These are phyloP conservation scores for Biscogniauxia sp. DNA, from an alignment of 2,329 filamentous ascomycete species.

Conservation along the genomic window DNA sequence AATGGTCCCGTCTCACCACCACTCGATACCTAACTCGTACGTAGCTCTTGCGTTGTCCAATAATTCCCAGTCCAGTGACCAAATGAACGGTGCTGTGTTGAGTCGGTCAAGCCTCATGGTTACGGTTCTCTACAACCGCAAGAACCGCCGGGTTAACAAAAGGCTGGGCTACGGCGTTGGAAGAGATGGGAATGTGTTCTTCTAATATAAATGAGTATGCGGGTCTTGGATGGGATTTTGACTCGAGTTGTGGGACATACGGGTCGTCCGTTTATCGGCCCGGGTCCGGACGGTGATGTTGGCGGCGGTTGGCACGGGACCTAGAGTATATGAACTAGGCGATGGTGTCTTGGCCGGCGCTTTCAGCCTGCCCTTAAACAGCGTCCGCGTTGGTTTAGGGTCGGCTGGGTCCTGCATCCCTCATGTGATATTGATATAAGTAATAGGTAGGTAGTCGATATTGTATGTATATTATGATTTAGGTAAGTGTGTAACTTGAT, in stretches of 20 bases:
- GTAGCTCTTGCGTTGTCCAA: no score
- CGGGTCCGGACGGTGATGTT: constrained; percentile 24
- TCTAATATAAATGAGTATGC: constrained; percentile 11
- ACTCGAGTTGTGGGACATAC: constrained; percentile 19
- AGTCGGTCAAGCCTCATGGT: background rate
- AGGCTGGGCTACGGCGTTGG: constrained; percentile 30
- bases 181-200: constrained; percentile 26
- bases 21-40: no score
- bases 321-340: constrained; percentile 26
- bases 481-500: no score
- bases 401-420: constrained; percentile 4
- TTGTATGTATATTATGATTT: no score
- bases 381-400: constrained; percentile 9
- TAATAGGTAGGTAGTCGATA: no score
- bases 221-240: constrained; percentile 2
- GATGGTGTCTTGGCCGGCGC: constrained; percentile 18
- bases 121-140: constrained; percentile 25
- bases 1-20: no score
- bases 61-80: no score
- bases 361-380: constrained; percentile 25
- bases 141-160: constrained; percentile 32
- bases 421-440: constrained; percentile 2
- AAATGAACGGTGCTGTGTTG: background rate
- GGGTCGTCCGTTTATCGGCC: constrained; percentile 9
- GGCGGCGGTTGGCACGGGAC: constrained; percentile 20